A percentile compares a stretch with the other conserved stretches of the same genome.
Evolutionary conservation across 1,284 basidiomycete genomes (phyloP).

Genomic region (Leccinum fuscescens): DNA sequence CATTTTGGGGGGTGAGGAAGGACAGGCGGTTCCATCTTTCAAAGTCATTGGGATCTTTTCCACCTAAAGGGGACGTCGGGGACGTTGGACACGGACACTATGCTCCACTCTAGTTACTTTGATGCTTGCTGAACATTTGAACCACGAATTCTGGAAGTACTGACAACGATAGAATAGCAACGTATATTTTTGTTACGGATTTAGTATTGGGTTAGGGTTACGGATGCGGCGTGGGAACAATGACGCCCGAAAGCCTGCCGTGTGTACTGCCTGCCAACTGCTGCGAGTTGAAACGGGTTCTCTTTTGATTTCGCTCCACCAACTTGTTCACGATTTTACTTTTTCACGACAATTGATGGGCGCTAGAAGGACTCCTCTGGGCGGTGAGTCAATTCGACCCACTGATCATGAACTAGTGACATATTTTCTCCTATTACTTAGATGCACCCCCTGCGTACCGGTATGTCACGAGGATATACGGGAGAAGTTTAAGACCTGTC

Average conservation of each 20-base stretch:
- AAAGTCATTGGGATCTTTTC: conserved; percentile 84
- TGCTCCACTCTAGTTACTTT: background rate
- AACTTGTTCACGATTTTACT: background rate
- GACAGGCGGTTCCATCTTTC: conserved; percentile 69
- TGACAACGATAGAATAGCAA: background rate
- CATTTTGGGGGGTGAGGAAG: conserved; percentile 76
- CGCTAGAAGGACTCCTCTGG: conserved; percentile 10
- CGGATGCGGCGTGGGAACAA: conserved; percentile 22
- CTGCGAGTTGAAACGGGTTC: background rate
- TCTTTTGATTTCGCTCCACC: background rate
- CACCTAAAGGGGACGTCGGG: conserved; percentile 40
- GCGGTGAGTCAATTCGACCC: conserved; percentile 11
- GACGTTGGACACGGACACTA: background rate
- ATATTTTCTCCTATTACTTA: conserved; percentile 18
- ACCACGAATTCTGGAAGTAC: background rate
- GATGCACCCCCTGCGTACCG: conserved; percentile 58
- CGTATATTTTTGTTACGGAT: background rate
- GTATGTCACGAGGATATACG: conserved; percentile 55
- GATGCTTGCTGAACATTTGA: background rate
- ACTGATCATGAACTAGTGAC: background rate
- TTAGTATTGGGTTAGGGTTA: conserved; percentile 3
- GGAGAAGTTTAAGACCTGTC: conserved; percentile 55
- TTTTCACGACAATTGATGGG: conserved; percentile 14
- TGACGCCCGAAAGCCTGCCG: conserved; percentile 21
- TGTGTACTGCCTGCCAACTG: background rate